Percentiles rank a stretch among this genome's conserved stretches.
Evolutionary conservation across 352 stramenopile genomes (phyloP).

Genomic region (Pelagophyceae sp.): DNA sequence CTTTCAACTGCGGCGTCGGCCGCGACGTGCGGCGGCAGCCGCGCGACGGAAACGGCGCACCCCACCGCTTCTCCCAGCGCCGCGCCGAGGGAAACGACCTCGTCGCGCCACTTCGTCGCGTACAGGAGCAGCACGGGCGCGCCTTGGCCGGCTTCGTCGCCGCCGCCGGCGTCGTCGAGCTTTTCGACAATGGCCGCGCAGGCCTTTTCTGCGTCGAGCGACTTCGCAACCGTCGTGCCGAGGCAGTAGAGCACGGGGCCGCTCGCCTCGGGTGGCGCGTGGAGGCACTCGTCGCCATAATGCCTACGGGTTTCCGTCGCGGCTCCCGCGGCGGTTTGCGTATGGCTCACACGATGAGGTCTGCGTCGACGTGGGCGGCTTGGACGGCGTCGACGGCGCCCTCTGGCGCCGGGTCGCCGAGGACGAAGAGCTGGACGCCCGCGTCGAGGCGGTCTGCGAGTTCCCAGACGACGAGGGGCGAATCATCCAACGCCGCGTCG

Average conservation of each 20-base stretch:
- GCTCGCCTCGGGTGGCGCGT: not conserved
- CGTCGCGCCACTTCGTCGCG: not conserved
- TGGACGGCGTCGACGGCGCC: not conserved
- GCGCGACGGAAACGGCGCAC: not conserved
- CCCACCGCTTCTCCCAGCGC: not conserved
- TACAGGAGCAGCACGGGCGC: not conserved
- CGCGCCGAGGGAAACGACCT: not conserved
- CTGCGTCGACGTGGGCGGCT: conserved; percentile 12
- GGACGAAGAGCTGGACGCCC: not conserved
- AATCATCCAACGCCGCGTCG: not conserved
- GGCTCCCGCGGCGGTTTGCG: too few relatives aligned
- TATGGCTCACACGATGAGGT: not conserved
- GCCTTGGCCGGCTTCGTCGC: not conserved
- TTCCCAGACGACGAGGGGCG: not conserved
- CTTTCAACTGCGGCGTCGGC: not conserved
- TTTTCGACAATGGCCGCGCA: too few relatives aligned
- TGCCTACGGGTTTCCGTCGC: not conserved
- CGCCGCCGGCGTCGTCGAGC: not conserved
- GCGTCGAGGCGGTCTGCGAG: not conserved
- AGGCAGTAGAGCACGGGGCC: not conserved
- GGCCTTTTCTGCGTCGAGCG: too few relatives aligned
- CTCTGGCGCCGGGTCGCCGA: not conserved
- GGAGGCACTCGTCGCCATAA: conserved; percentile 4
- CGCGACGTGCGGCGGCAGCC: not conserved
- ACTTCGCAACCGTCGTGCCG: too few relatives aligned